phyloP scores from a whole-genome alignment of 2,329 filamentous ascomycete species.

The Pestalotiopsis sp. region DNA sequence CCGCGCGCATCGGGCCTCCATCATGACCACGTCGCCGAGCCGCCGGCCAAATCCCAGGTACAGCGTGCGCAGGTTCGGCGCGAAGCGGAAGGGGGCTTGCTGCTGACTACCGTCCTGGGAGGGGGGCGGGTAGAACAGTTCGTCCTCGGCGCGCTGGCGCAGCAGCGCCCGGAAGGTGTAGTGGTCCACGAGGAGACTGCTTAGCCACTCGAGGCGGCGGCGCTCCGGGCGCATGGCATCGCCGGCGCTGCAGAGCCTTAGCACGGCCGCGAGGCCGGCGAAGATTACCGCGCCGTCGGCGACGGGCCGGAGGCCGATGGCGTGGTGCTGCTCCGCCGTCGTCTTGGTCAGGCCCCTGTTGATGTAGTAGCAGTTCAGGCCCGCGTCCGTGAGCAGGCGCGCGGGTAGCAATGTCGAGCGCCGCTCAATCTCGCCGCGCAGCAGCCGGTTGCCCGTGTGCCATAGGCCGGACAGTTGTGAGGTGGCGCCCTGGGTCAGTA shows the following conservation, averaged over 20 bases:
- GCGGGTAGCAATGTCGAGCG: background rate
- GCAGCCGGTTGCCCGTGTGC: background rate
- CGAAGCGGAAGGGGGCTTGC: background rate
- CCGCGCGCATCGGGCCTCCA: background rate
- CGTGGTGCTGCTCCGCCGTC: background rate
- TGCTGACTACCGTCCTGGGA: background rate
- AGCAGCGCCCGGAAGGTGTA: background rate
- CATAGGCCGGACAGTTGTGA: background rate
- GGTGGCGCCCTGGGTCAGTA: background rate
- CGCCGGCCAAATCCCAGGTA: background rate
- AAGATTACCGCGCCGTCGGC: background rate
- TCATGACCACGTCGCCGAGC: background rate
- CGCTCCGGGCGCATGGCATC: too few species aligned
- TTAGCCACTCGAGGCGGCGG: background rate
- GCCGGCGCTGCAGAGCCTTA: background rate
- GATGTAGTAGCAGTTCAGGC: background rate
- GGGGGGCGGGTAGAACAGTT: too few species aligned
- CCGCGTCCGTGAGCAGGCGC: background rate
- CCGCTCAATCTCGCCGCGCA: background rate
- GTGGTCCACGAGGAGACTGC: background rate
- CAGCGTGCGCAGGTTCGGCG: background rate
- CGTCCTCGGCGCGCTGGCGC: background rate
- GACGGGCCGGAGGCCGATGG: background rate
- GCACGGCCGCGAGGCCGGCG: background rate
- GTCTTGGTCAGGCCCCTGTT: background rate